These are phyloP conservation scores for Claviceps digitariae DNA, from an alignment of 2,329 filamentous ascomycete species.

Conservation along the genomic window DNA sequence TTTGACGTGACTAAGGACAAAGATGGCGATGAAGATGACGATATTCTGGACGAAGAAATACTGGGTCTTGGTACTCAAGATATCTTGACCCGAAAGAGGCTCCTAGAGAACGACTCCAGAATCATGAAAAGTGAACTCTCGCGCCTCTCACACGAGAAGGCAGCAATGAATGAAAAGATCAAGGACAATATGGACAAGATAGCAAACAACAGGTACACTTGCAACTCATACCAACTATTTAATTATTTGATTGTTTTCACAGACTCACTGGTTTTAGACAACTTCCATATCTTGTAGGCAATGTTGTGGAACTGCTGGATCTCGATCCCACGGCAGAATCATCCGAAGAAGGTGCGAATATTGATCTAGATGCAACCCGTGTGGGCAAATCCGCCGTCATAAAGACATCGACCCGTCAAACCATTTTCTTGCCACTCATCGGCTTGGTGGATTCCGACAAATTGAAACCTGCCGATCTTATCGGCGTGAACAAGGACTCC, in stretches of 20 bases:
- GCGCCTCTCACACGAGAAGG: slow-evolving; percentile 87
- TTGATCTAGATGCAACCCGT: slow-evolving; percentile 90
- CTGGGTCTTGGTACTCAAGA: slow-evolving; percentile 87
- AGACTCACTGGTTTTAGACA: slow-evolving; percentile 43
- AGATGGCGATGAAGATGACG: slow-evolving; percentile 56
- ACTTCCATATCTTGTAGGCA: slow-evolving; percentile 94
- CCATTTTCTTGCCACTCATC: slow-evolving; percentile 95
- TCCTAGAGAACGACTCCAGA: slow-evolving; percentile 92
- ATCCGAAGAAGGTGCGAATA: slow-evolving; percentile 94
- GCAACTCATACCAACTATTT: neutral
- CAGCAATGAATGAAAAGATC: slow-evolving; percentile 94
- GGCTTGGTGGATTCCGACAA: slow-evolving; percentile 91
- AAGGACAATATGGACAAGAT: slow-evolving; percentile 99
- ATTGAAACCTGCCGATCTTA: slow-evolving; percentile 89
- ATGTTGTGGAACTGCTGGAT: slow-evolving; percentile 93
- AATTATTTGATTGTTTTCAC: slow-evolving; percentile 1
- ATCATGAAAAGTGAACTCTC: slow-evolving; percentile 99
- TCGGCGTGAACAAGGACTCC: slow-evolving; percentile 98
- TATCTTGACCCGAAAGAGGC: slow-evolving; percentile 76
- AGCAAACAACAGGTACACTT: slow-evolving; percentile 79
- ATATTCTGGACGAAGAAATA: slow-evolving; percentile 86
- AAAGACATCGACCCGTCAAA: slow-evolving; percentile 97
- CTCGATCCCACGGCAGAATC: slow-evolving; percentile 93
- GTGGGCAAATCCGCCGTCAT: slow-evolving; percentile 98
- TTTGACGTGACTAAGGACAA: slow-evolving; percentile 23